Base-by-base conservation (phyloP, 2,329 filamentous ascomycete genomes). In the Aspergillus oerlinghausenensis region DNA sequence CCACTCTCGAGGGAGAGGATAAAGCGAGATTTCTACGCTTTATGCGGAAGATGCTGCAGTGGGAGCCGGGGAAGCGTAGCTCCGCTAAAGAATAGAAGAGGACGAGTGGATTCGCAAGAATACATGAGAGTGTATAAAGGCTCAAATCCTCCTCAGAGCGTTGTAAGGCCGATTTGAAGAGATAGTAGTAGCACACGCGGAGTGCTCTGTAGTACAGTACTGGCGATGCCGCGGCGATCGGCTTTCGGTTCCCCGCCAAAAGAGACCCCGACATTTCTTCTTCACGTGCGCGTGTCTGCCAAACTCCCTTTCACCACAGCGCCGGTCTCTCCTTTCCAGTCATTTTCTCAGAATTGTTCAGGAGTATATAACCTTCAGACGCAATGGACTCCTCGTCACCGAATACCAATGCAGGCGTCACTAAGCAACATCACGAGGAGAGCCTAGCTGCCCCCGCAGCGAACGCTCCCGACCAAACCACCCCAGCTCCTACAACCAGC, bases 31-130 rank as follows among this genome's bases (percentile, higher is more conserved):
- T 76, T 58, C 43, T 76, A 7, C 54, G 57, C 1, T 53, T 75
- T 7, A 62, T 75, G 52, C 64, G 65, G 7, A 75, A 71, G 52
- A 76, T 75, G 67, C 48, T 76, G 50, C 67, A 70, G 49, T 76
- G 73, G 73, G 65, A 70, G 51, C 69, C 66, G 0, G 55, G 29
- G 1, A 68, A 66, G 49, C 65, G 67, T 45, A 69, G 66, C 43
- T 70, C 70, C 45, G 70, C 68, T 19, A 65, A 52, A 56, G 67
- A 70, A 42, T 71, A 23, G 55, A 28, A 42, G 42, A 66, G 28
- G 66, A 73, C 38, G 65, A 73, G 42, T 72, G 67, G 68, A n/a
- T 17, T 17, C 14, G 32, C 5, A 35, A 17, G 11, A 17, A 35
- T 35, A 6, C 14, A 35, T 35, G 11, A 35, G 32, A 6, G 32